Conservation (phyloP, 1,139 yeast genomes). For the Ogataea hybrid region DNA sequence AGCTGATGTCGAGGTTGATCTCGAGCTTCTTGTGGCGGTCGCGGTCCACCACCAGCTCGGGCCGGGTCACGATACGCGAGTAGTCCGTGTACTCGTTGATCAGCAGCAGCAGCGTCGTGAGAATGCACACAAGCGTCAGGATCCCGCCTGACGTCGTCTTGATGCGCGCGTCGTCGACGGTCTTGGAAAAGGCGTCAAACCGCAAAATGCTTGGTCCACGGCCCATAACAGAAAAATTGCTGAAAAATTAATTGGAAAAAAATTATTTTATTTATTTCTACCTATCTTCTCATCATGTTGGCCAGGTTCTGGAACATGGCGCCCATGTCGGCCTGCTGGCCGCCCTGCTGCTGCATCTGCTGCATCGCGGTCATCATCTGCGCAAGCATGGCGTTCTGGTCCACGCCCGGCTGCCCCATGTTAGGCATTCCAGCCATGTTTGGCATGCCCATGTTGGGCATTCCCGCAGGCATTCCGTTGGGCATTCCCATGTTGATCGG, state of each 20-base stretch:
- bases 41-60: constrained; percentile 86
- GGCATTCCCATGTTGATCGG: constrained; percentile 23
- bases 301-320: constrained; percentile 34
- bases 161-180: constrained; percentile 90
- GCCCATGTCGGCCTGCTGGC: constrained; percentile 30
- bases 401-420: constrained; percentile 13
- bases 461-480: constrained; percentile 12
- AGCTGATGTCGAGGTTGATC: constrained; percentile 76
- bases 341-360: constrained; percentile 27
- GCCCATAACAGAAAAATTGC: constrained; percentile 25
- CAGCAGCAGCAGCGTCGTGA: constrained; percentile 61
- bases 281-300: constrained; percentile 29
- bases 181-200: constrained; percentile 88
- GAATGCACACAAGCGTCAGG: constrained; percentile 69
- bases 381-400: constrained; percentile 29
- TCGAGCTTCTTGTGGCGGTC: constrained; percentile 76
- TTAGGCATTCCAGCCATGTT: constrained; percentile 4
- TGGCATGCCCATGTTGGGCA: constrained; percentile 9
- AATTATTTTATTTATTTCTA: not conserved
- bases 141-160: constrained; percentile 89
- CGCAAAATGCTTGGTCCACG: constrained; percentile 53
- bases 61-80: constrained; percentile 62
- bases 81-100: constrained; percentile 77
- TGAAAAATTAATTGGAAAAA: not conserved
- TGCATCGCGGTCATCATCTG: constrained; percentile 33